phyloP scores from a whole-genome alignment of 192 early-diverging fungal species.

The Geosiphon pyriformis region DNA sequence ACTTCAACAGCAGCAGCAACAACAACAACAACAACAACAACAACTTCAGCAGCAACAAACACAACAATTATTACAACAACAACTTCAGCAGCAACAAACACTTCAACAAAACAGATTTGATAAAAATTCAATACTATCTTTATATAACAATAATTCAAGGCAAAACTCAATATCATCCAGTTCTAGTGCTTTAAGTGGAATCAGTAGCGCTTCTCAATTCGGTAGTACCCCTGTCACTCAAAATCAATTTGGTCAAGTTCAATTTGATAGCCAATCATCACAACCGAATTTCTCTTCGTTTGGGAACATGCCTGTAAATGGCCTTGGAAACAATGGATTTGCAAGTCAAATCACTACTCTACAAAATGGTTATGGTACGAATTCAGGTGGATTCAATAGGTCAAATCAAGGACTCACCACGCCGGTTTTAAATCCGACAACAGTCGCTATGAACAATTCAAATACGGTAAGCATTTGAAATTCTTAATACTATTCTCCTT shows the following conservation, averaged over 20 bases:
- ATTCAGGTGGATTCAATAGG: background rate
- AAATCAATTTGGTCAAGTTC: background rate
- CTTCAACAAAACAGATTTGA: background rate
- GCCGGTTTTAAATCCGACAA: background rate
- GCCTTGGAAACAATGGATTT: background rate
- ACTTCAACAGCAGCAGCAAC: background rate
- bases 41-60: conserved; percentile 1
- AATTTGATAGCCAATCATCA: background rate
- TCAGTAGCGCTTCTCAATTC: background rate
- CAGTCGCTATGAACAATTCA: no score
- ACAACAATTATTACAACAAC: background rate
- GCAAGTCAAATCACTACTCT: background rate
- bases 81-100: background rate
- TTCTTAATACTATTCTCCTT: background rate
- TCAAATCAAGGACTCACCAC: background rate
- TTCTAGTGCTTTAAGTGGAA: background rate
- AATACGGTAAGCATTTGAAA: no score
- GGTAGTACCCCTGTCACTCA: background rate
- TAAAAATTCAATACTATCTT: background rate
- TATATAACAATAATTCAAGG: background rate
- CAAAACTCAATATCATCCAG: background rate
- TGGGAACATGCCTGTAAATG: no score
- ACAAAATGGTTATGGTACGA: background rate
- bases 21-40: background rate
- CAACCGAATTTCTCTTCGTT: no score